Percentiles rank a stretch among this genome's conserved stretches.
Conservation (phyloP, 2,329 filamentous ascomycete genomes). For the Diplodia sapinea region DNA sequence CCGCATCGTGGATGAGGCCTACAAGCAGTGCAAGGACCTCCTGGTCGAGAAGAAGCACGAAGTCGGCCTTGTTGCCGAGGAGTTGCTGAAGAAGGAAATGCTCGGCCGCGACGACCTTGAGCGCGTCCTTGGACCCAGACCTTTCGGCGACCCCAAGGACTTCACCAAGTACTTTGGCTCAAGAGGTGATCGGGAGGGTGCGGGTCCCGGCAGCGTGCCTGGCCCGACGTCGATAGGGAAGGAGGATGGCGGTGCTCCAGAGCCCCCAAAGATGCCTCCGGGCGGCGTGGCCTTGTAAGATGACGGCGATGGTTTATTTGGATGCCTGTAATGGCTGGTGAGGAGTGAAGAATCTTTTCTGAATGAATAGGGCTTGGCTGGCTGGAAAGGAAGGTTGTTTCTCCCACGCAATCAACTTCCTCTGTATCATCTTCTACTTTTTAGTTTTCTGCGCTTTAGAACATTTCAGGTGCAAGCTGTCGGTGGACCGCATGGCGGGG, state of each 20-base stretch:
- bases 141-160: conserved; percentile 83
- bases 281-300: conserved; percentile 15
- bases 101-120: conserved; percentile 91
- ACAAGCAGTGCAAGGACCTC: conserved; percentile 85
- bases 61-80: conserved; percentile 88
- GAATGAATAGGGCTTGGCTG: background rate
- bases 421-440: background rate
- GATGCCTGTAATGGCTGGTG: background rate
- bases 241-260: conserved; percentile 27
- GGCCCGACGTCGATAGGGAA: conserved; percentile 6
- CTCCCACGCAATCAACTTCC: background rate
- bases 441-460: background rate
- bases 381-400: background rate
- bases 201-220: conserved; percentile 11
- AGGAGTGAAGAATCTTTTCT: background rate
- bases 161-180: conserved; percentile 88
- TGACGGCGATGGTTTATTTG: background rate
- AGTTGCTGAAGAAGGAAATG: conserved; percentile 89
- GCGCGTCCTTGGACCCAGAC: conserved; percentile 80
- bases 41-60: conserved; percentile 85
- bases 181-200: conserved; percentile 40
- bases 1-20: conserved; percentile 88
- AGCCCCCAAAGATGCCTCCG: conserved; percentile 19
- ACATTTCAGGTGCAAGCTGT: conserved; percentile 7
- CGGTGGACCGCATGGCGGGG: background rate